Evolutionary conservation across 305 asterid genomes (phyloP).

Genomic region (Fraxinus dipetala): DNA sequence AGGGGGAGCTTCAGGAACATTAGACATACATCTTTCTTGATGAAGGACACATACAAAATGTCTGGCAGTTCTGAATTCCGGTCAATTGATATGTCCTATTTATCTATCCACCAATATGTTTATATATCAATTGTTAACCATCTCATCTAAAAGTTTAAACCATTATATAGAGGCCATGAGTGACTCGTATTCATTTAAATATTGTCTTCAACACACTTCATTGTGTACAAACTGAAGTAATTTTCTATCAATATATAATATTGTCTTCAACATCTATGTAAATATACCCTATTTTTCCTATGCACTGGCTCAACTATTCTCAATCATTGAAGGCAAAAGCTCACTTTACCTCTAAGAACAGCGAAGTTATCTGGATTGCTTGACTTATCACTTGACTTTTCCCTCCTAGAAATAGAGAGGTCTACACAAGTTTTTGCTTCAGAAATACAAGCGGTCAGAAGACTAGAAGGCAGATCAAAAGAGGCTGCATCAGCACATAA

Average conservation of each 20-base stretch:
- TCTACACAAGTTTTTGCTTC: conserved; percentile 83
- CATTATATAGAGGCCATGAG: background rate
- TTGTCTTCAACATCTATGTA: background rate
- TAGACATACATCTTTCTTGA: background rate
- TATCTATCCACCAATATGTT: background rate
- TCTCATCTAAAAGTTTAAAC: background rate
- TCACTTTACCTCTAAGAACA: conserved; percentile 74
- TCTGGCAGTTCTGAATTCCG: background rate
- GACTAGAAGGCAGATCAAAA: conserved; percentile 83
- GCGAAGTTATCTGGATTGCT: conserved; percentile 91
- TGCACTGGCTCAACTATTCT: background rate
- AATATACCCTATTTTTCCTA: background rate
- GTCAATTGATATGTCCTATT: background rate
- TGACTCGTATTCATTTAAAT: background rate
- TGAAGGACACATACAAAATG: background rate
- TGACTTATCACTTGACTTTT: conserved; percentile 71
- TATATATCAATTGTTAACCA: background rate
- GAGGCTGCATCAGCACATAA: conserved; percentile 99
- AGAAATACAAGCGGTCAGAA: conserved; percentile 81
- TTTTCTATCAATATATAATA: background rate
- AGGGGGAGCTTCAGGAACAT: background rate
- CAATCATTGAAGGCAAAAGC: conserved; percentile 4
- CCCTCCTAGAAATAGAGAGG: conserved; percentile 74
- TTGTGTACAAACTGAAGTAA: background rate
- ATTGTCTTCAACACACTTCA: background rate